These are phyloP conservation scores for Uromyces viciae-fabae DNA, from an alignment of 1,284 basidiomycete species.

Conservation along the genomic window DNA sequence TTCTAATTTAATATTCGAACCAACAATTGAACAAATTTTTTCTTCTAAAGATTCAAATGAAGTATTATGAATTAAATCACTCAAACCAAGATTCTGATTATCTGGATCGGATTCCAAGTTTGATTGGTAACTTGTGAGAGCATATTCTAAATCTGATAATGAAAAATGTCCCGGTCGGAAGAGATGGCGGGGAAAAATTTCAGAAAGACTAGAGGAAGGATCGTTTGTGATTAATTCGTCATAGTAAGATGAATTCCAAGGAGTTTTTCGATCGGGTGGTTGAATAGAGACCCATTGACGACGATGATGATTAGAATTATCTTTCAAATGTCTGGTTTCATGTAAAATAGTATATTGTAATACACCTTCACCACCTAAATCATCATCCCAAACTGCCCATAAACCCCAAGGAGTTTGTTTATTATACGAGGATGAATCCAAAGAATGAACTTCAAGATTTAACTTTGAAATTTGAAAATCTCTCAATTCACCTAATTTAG, in stretches of 20 bases:
- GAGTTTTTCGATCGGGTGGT: constrained; percentile 65
- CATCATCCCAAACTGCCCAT: constrained; percentile 57
- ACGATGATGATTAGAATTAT: constrained; percentile 47
- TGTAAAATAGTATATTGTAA: constrained; percentile 46
- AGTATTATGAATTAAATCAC: constrained; percentile 50
- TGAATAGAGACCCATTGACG: constrained; percentile 48
- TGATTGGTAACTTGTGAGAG: constrained; percentile 74
- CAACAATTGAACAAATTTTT: constrained; percentile 77
- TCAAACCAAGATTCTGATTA: constrained; percentile 54
- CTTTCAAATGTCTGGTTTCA: constrained; percentile 32
- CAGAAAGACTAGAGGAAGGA: constrained; percentile 57
- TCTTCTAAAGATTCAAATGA: constrained; percentile 67
- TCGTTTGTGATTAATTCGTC: constrained; percentile 74
- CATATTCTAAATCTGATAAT: constrained; percentile 69
- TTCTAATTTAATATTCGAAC: constrained; percentile 71
- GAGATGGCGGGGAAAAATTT: constrained; percentile 74
- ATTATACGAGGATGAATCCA: constrained; percentile 41
- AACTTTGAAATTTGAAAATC: constrained; percentile 41
- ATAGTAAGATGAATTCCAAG: constrained; percentile 64
- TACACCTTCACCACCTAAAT: constrained; percentile 49
- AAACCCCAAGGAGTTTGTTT: constrained; percentile 54
- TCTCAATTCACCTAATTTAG: constrained; percentile 22
- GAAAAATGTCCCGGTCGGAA: constrained; percentile 84
- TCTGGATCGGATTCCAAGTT: constrained; percentile 59
- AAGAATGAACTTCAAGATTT: constrained; percentile 9